Percentiles rank a stretch among this genome's conserved stretches.
These are phyloP conservation scores for Spergularia bocconei DNA, from an alignment of 148 eudicot genomes.

Conservation along the genomic window DNA sequence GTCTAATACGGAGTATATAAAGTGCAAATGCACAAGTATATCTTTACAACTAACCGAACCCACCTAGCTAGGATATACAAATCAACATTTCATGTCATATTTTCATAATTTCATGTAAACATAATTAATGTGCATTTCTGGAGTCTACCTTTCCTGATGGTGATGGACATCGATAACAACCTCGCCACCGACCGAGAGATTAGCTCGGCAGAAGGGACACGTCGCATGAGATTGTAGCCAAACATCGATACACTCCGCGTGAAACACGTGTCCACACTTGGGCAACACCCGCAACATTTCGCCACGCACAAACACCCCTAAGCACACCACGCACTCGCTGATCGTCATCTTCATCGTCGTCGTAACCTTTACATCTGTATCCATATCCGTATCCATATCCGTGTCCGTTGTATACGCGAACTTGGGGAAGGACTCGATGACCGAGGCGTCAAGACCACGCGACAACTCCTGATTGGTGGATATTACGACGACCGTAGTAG, in stretches of 20 bases:
- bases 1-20: too few species aligned
- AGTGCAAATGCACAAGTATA: too few species aligned
- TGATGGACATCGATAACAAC: too few species aligned
- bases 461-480: not conserved
- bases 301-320: slow-evolving; percentile 22
- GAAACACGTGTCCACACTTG: slow-evolving; percentile 29
- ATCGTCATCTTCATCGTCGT: slow-evolving; percentile 6
- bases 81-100: too few species aligned
- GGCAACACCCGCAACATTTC: slow-evolving; percentile 23
- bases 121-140: too few species aligned
- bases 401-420: not conserved
- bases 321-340: slow-evolving; percentile 26
- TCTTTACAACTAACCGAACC: too few species aligned
- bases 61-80: too few species aligned
- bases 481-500: not conserved
- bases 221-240: slow-evolving; percentile 24
- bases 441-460: not conserved
- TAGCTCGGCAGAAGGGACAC: slow-evolving; percentile 30
- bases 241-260: slow-evolving; percentile 19
- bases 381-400: not conserved
- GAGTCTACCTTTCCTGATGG: too few species aligned
- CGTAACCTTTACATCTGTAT: not conserved
- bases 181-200: slow-evolving; percentile 10
- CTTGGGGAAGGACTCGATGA: slow-evolving; percentile 9
- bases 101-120: too few species aligned